Evolutionary conservation across 2,329 filamentous ascomycete genomes (phyloP), one percentile per base, ranked within the genome.

Genomic region (Colletotrichum eremochloae): DNA sequence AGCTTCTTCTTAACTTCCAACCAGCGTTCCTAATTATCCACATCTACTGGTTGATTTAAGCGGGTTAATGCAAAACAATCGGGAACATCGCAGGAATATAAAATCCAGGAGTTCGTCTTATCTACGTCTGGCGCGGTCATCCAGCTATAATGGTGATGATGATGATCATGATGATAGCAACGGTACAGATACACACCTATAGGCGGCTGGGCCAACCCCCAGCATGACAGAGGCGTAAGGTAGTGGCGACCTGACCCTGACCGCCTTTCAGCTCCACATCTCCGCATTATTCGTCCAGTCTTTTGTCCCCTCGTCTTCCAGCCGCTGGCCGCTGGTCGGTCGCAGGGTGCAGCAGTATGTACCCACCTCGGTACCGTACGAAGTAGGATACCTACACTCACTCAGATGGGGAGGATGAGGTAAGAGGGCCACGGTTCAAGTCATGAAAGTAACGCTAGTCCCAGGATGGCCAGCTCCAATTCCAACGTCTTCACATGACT

Each of bases 211-310:
- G 53, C 14, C 31, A 33, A 20, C 11, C 33, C 53, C 31, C 33
- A 14, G 44, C 20, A 42, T 31, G 36, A 42, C 20, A 24, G 33
- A 42, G 31, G 33, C 36, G 36, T 38, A 56, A 42, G 40, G 15
- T 44, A 20, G 33, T 52, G 60, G 29, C 67, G 63, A 56, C 63
- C 67, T 46, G 63, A 33, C 63, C 55, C 67, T 70, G 63, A 71
- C 68, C 68, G 68, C 68, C 57, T 68, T 68, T 52, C 56, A 57
- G 42, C 64, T 63, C 68, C 68, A 68, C 64, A 66, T 71, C 52
- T 65, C 68, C 56, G 65, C 56, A 62, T 67, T 56, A 42, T 67
- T 67, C 55, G 50, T 56, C 58, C 58, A 63, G 50, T 65, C 29
- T 60, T 50, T 33, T 20, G 64, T 40, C 42, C 44, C 36, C 67